These are phyloP conservation scores for Echria macrotheca DNA, from an alignment of 495 filamentous ascomycete genomes.

Conservation along the genomic window DNA sequence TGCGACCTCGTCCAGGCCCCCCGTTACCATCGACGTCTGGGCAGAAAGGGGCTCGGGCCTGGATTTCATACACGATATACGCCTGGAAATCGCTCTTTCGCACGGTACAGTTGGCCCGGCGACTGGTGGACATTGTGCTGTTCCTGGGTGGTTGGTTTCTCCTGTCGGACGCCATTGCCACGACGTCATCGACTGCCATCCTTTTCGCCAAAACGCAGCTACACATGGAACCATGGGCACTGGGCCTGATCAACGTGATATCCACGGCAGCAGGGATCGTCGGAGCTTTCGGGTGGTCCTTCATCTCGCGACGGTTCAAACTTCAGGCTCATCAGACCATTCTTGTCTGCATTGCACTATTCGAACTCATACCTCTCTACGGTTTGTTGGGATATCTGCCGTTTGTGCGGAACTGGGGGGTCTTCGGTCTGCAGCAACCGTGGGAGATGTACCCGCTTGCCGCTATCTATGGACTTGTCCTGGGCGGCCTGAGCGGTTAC, in stretches of 20 bases:
- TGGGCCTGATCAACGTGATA: slow-evolving; percentile 93
- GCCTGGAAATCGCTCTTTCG: slow-evolving; percentile 81
- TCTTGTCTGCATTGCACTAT: slow-evolving; percentile 79
- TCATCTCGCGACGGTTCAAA: slow-evolving; percentile 58
- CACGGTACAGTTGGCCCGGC: slow-evolving; percentile 71
- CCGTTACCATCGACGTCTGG: slow-evolving; percentile 50
- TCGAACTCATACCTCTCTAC: slow-evolving; percentile 89
- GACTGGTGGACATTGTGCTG: slow-evolving; percentile 75
- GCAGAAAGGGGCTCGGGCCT: slow-evolving; percentile 27
- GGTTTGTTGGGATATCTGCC: slow-evolving; percentile 87
- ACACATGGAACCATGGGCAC: slow-evolving; percentile 76
- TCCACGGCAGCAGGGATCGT: slow-evolving; percentile 74
- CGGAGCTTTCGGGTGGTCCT: slow-evolving; percentile 87
- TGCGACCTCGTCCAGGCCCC: slow-evolving; percentile 86
- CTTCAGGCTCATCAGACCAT: slow-evolving; percentile 80
- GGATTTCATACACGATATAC: slow-evolving; percentile 62
- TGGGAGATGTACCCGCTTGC: slow-evolving; percentile 98
- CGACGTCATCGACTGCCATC: slow-evolving; percentile 89
- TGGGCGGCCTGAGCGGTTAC: slow-evolving; percentile 89
- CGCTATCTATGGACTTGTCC: slow-evolving; percentile 84
- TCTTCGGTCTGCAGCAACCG: slow-evolving; percentile 78
- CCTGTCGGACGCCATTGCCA: slow-evolving; percentile 88
- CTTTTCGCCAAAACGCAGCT: slow-evolving; percentile 93
- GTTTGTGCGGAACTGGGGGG: slow-evolving; percentile 65
- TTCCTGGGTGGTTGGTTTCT: slow-evolving; percentile 94